A percentile compares a stretch with the other conserved stretches of the same genome.
phyloP scores from a whole-genome alignment of 1,284 basidiomycete species.

The Quambalaria eucalypti region DNA sequence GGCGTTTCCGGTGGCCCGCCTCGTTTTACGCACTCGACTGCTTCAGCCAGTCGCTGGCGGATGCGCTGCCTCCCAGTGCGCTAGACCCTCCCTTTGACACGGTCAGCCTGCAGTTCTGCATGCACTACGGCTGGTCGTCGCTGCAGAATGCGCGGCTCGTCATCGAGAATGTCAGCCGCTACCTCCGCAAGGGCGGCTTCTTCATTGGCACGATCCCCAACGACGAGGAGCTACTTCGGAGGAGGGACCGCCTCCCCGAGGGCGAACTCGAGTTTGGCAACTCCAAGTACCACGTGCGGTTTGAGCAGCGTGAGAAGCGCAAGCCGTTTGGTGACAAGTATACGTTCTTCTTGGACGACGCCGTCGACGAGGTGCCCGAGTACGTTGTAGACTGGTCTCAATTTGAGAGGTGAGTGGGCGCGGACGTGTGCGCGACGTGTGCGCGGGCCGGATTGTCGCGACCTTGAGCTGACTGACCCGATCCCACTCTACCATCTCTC shows the following conservation, averaged over 20 bases:
- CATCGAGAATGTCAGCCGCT: slow-evolving; percentile 79
- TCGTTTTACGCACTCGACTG: slow-evolving; percentile 82
- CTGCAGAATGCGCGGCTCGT: slow-evolving; percentile 76
- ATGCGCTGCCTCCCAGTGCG: slow-evolving; percentile 60
- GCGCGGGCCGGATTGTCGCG: not conserved
- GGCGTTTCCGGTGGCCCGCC: slow-evolving; percentile 59
- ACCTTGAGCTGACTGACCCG: too few species aligned
- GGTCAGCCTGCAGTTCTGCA: slow-evolving; percentile 97
- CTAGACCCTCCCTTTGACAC: slow-evolving; percentile 67
- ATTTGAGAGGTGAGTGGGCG: slow-evolving; percentile 65
- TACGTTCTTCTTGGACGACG: slow-evolving; percentile 84
- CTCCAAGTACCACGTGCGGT: slow-evolving; percentile 75
- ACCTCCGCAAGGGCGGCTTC: slow-evolving; percentile 70
- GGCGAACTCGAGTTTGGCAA: slow-evolving; percentile 66
- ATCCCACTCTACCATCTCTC: not conserved
- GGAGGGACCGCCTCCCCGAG: not conserved
- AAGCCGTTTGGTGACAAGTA: slow-evolving; percentile 75
- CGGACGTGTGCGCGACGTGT: not conserved
- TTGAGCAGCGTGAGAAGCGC: slow-evolving; percentile 54
- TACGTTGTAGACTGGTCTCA: slow-evolving; percentile 90
- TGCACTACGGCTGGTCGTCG: slow-evolving; percentile 97
- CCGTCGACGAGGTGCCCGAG: slow-evolving; percentile 85
- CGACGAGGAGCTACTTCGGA: slow-evolving; percentile 53
- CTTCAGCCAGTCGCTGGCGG: slow-evolving; percentile 64
- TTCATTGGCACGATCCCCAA: slow-evolving; percentile 87